Percentiles rank a stretch among this genome's conserved stretches.
These are phyloP conservation scores for Chamaecrista fasciculata DNA, from an alignment of 306 rosid genomes.

Conservation along the genomic window DNA sequence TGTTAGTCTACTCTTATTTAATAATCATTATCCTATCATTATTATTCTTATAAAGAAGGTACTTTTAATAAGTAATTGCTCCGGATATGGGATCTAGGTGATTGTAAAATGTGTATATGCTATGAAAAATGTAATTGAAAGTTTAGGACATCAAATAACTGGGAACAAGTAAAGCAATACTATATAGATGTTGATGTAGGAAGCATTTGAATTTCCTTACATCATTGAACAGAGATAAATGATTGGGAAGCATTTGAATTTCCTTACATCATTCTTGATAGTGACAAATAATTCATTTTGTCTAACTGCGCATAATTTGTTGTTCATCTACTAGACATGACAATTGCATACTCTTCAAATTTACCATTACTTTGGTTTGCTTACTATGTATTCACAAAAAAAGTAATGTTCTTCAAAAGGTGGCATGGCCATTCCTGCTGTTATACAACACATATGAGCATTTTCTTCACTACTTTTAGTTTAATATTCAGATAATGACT, in stretches of 20 bases:
- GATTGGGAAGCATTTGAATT: conserved; percentile 6
- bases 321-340: conserved; percentile 72
- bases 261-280: conserved; percentile 6
- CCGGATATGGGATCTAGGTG: not conserved
- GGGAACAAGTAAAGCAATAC: not conserved
- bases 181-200: not conserved
- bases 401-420: not conserved
- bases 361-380: conserved; percentile 22
- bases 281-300: conserved; percentile 17
- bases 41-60: too few relatives aligned
- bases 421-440: conserved; percentile 8
- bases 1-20: too few relatives aligned
- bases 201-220: not conserved
- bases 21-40: too few relatives aligned
- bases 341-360: conserved; percentile 49
- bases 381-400: not conserved
- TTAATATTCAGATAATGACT: not conserved
- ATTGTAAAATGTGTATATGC: not conserved
- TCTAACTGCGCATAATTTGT: conserved; percentile 63
- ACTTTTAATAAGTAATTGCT: not conserved
- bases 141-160: not conserved
- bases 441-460: not conserved
- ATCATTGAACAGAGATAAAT: not conserved
- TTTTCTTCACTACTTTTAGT: not conserved
- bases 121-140: not conserved